phyloP scores from a whole-genome alignment of 139 green algal species.

The Tetradesmus lagerheimii region DNA sequence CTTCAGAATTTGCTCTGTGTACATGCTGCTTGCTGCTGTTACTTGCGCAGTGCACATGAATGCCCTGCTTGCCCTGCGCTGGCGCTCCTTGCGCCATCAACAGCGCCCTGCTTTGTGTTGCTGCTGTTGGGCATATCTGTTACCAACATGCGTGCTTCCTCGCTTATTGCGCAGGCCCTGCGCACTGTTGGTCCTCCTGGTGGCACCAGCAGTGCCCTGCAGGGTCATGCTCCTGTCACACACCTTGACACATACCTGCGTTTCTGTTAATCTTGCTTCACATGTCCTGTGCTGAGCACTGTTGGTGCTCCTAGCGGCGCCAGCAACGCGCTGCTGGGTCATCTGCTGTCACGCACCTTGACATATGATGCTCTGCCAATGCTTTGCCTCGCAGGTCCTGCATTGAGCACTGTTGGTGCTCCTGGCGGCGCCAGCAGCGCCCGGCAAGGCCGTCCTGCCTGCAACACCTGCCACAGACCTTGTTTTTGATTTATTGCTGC shows the following conservation, averaged over 20 bases:
- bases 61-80: conserved; percentile 80
- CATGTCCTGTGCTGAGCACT: conserved; percentile 87
- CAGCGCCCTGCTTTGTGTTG: conserved; percentile 72
- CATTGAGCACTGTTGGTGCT: conserved; percentile 89
- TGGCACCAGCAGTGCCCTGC: not conserved
- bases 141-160: too few species aligned
- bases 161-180: too few species aligned
- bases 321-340: conserved; percentile 69
- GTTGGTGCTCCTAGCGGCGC: conserved; percentile 89
- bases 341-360: conserved; percentile 87
- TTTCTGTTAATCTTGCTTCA: not conserved
- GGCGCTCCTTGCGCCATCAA: conserved; percentile 85
- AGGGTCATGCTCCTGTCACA: not conserved
- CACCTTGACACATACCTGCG: not conserved
- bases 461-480: too few species aligned
- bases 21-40: too few species aligned
- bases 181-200: too few species aligned
- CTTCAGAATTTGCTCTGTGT: too few species aligned
- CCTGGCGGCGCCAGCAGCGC: conserved; percentile 81
- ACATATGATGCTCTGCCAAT: too few species aligned
- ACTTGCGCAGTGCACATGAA: too few species aligned
- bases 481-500: too few species aligned
- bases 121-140: too few species aligned
- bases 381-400: conserved; percentile 58
- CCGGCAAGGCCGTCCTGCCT: conserved; percentile 76